Evolutionary conservation across 2,329 filamentous ascomycete genomes (phyloP), one percentile per base, ranked within the genome.

Genomic region (Thelonectria olida): DNA sequence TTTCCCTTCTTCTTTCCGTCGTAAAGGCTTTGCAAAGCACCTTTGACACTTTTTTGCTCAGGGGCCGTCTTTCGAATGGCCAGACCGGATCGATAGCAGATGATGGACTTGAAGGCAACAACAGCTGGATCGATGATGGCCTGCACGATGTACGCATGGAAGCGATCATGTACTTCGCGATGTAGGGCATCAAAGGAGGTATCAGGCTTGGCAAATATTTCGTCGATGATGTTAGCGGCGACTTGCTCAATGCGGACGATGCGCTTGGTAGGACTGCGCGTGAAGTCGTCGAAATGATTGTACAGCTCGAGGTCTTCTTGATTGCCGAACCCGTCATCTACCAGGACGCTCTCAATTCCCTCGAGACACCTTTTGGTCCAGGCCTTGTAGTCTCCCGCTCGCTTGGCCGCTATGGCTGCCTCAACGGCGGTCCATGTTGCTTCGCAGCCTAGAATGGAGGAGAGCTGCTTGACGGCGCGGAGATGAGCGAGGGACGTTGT

Each of bases 81-180:
- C 7, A 94, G 80, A 0, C 92, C 92, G 0, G 89, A 91, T 13
- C 92, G 85, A 74, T 96, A 96, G 77, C 92, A 95, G 57, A 96
- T 87, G 50, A 94, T 88, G 1, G 89, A 92, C 75, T 96, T 96
- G 83, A 96, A 96, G 2, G 86, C 92, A 1, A 87, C 91, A 2
- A 96, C 88, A 17, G 89, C 84, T 0, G 85, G 79, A 44, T 96
- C 89, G 0, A 81, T 78, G 25, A 93, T 81, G 3, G 86, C 84
- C 1, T 81, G 76, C 10, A 78, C 72, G 36, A 96, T 88, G 13
- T 76, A 73, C 2, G 73, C 68, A 9, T 81, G 75, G 28, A 81
- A 75, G 3, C 44, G 66, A 27, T 69, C 72, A 2, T 78, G 70
- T 75, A 79, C 81, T 25, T 31, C 13, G 72, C 76, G 0, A 64